A percentile compares a stretch with the other conserved stretches of the same genome.
These are phyloP conservation scores for Tolypocladium guangdongense DNA, from an alignment of 2,329 filamentous ascomycete genomes.

Conservation along the genomic window DNA sequence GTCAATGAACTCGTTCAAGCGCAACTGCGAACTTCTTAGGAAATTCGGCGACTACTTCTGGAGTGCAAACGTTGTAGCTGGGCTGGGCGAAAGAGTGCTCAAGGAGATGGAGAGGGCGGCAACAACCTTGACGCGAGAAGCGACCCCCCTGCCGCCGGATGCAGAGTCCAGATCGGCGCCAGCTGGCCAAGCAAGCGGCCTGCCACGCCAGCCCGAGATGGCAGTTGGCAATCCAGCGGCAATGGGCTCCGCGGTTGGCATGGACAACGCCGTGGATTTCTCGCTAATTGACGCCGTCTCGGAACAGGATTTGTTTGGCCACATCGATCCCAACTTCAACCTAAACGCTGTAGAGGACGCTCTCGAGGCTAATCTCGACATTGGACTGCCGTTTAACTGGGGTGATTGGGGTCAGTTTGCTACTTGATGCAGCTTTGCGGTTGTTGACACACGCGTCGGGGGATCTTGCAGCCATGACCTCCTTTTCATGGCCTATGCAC, in stretches of 20 bases:
- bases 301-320: constrained; percentile 42
- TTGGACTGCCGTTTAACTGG: constrained; percentile 42
- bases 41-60: constrained; percentile 46
- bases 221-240: constrained; percentile 13
- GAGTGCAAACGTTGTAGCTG: constrained; percentile 42
- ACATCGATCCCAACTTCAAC: constrained; percentile 45
- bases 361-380: constrained; percentile 42
- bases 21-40: constrained; percentile 41
- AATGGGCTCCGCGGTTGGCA: constrained; percentile 15
- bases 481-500: not conserved
- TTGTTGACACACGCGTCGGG: not conserved
- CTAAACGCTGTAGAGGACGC: constrained; percentile 42
- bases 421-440: constrained; percentile 8
- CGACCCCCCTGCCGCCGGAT: constrained; percentile 14
- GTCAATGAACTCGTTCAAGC: constrained; percentile 42
- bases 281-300: constrained; percentile 31
- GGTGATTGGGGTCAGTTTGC: constrained; percentile 30
- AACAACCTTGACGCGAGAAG: constrained; percentile 29
- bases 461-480: not conserved
- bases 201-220: constrained; percentile 7
- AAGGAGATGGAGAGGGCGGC: constrained; percentile 45
- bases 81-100: constrained; percentile 42
- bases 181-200: constrained; percentile 1
- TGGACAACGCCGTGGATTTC: constrained; percentile 28
- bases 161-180: constrained; percentile 8